Conservation (phyloP, 768 basidiomycete species). For the Hysterangium stoloniferum region DNA sequence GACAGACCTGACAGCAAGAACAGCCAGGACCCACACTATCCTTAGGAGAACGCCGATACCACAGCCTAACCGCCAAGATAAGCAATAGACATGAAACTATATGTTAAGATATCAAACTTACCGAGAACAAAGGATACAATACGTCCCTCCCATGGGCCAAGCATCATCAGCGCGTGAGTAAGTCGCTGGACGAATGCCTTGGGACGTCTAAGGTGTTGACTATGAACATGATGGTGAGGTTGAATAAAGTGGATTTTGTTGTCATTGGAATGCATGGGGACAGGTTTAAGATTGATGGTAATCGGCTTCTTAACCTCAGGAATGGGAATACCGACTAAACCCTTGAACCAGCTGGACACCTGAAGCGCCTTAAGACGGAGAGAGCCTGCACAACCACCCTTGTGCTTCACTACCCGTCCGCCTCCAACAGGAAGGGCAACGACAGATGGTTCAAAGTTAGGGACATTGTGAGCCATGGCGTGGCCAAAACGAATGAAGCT, state of each 20-base stretch:
- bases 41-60: constrained; percentile 76
- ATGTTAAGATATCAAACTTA: constrained; percentile 26
- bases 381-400: constrained; percentile 15
- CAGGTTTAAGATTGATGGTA: constrained; percentile 13
- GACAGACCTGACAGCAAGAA: constrained; percentile 54
- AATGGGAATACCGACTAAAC: constrained; percentile 44
- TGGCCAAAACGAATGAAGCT: constrained; percentile 32
- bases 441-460: constrained; percentile 15
- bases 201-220: constrained; percentile 16
- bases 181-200: constrained; percentile 51
- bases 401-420: constrained; percentile 4
- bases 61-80: constrained; percentile 44
- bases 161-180: constrained; percentile 54
- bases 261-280: constrained; percentile 11
- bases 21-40: constrained; percentile 68
- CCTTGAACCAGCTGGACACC: constrained; percentile 47
- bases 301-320: constrained; percentile 9
- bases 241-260: constrained; percentile 24
- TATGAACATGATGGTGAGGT: constrained; percentile 20
- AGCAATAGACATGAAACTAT: background rate
- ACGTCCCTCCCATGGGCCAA: constrained; percentile 79
- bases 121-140: constrained; percentile 80
- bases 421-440: constrained; percentile 8
- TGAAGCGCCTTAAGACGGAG: constrained; percentile 43
- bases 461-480: constrained; percentile 26